Conservation (phyloP, 345 rosid species). For the Acer saccharum region DNA sequence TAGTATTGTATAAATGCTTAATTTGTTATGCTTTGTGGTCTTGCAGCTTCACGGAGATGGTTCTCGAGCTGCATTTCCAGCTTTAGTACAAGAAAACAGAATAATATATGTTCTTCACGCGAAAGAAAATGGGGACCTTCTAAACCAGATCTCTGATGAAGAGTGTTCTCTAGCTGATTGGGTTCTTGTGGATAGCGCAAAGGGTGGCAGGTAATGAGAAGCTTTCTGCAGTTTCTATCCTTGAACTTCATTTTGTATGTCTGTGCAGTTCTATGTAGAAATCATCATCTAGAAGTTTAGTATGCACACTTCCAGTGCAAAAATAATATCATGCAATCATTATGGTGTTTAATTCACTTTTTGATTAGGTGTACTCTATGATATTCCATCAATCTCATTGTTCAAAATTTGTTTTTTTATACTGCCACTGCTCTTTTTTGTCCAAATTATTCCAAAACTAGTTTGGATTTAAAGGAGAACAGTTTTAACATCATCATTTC, state of each 20-base stretch:
- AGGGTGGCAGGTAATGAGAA: slow-evolving; percentile 73
- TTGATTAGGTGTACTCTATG: background rate
- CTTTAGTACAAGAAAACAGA: slow-evolving; percentile 44
- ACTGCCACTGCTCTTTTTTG: background rate
- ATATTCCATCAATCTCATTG: background rate
- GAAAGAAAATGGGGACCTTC: slow-evolving; percentile 61
- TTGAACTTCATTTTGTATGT: background rate
- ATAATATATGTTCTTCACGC: slow-evolving; percentile 83
- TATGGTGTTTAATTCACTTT: background rate
- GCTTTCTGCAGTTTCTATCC: background rate
- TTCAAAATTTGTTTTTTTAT: too few relatives aligned
- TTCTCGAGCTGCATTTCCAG: slow-evolving; percentile 61
- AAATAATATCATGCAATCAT: background rate
- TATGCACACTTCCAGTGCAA: background rate
- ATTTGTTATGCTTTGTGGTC: background rate
- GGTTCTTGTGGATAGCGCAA: slow-evolving; percentile 87
- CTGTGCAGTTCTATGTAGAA: background rate
- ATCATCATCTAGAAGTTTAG: background rate
- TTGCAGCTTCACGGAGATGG: slow-evolving; percentile 82
- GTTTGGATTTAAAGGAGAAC: background rate
- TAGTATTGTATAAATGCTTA: background rate
- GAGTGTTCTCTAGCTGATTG: slow-evolving; percentile 69
- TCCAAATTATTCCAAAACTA: background rate
- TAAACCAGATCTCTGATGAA: slow-evolving; percentile 65
- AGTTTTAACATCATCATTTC: background rate